Base-by-base conservation (phyloP, 176 grass and related monocot species). In the Oryza coarctata region DNA sequence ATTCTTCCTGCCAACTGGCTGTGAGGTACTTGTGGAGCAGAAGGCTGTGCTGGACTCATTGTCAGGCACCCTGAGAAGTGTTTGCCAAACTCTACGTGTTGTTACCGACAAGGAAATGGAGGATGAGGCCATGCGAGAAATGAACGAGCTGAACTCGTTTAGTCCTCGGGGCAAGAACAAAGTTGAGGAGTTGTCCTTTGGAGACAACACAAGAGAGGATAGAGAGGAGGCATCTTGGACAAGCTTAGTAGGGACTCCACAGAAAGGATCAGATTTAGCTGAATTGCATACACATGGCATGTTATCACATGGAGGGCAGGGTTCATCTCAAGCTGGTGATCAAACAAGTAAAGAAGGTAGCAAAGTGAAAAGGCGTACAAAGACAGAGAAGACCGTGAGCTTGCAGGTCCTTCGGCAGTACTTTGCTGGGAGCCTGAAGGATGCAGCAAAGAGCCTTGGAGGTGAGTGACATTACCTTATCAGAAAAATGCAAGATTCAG, bases 391-490 rank as follows among this genome's bases (percentile, higher is more conserved):
- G 79, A 95, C 87, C 5, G 91, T 98, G 61, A 95, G 96, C 61
- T 90, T 98, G 65, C 69, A 90, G 39, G 74, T 95, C 91, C 92
- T 98, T 80, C 87, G 89, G 20, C 86, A 95, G 65, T 83, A 98
- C 77, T 98, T 98, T 8, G 93, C 96, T 50, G 90, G 96, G 80
- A 98, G 93, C 88, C 80, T 98, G 89, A 93, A 95, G 82, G 96
- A 98, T 86, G 96, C 96, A 84, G 93, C 96, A 43, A 98, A 84
- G 39, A 98, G 85, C 76, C 85, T 98, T 45, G 96, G 96, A 86
- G 96, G 96, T 95, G 34, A 93, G 86, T 74, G 15, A 63, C 27
- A 63, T 43, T 71, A 68, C 73, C 65, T 70, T 35, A 63, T 83
- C 62, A 82, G 33, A 68, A 68, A 68, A 65, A 66, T 32, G 9